These are phyloP conservation scores for Penicillium argentinense DNA, from an alignment of 495 filamentous ascomycete species.

Conservation along the genomic window DNA sequence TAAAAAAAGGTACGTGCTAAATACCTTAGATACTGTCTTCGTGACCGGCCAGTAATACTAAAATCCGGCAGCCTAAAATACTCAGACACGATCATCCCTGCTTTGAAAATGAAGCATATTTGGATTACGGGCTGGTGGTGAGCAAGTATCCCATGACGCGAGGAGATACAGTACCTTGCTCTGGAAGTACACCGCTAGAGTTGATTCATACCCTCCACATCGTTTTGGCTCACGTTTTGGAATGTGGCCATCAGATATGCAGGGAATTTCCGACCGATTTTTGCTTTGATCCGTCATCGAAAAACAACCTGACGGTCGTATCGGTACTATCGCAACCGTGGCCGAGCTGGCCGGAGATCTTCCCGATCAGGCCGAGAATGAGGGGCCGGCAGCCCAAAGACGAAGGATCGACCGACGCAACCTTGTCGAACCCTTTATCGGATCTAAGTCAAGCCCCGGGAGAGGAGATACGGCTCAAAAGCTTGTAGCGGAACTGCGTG, in stretches of 20 bases:
- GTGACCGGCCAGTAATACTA: no score
- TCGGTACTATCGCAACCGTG: background rate
- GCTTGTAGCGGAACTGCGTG: conserved; percentile 3
- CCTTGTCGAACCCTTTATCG: conserved; percentile 17
- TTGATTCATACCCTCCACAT: background rate
- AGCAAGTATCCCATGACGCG: no score
- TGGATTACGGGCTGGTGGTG: no score
- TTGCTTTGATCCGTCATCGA: background rate
- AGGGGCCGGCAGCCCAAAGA: conserved; percentile 5
- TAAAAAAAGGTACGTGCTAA: no score
- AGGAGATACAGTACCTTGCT: no score
- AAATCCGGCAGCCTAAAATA: no score
- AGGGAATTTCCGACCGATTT: no score
- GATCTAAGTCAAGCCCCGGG: conserved; percentile 7
- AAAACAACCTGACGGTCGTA: background rate
- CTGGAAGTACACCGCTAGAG: background rate
- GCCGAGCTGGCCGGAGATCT: background rate
- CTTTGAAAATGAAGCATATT: no score
- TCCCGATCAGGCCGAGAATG: conserved; percentile 5
- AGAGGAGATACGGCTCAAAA: conserved; percentile 2
- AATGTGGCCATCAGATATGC: conserved; percentile 4
- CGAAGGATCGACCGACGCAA: conserved; percentile 11
- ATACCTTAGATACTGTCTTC: no score
- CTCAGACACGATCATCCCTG: no score
- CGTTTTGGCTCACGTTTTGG: conserved; percentile 2